Base-by-base conservation (phyloP, 768 basidiomycete species). In the Mycena albidolilacea region DNA sequence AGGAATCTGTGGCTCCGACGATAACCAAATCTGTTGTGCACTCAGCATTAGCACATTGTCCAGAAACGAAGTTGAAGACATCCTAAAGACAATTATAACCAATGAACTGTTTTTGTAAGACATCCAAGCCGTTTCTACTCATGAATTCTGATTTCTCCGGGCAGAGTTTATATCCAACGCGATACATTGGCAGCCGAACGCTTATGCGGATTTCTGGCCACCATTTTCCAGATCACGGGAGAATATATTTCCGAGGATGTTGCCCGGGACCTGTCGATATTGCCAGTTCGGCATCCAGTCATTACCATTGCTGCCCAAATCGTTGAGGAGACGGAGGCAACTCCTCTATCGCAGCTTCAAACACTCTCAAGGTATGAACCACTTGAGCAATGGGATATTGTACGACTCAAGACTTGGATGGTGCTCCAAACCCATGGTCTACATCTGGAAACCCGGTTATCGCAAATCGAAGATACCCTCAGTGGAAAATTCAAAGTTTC, bases 271-370 rank as follows among this genome's bases (percentile, higher is more conserved):
- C 3, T 69, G 23, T 37, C 19, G 17, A 30, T 10, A n/a, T 15
- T n/a, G 11, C 35, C 21, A 2, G 21, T 1, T n/a, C 23, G 19
- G 9, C 17, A 5, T 5, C 58, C 19, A 4, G 52, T 67, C 38
- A 4, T 67, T 2, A 14, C 21, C 15, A 6, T 62, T 41, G 17
- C 58, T 17, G 9, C 23, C 5, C 21, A 61, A 39, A 59, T 61
- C 2, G 12, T 43, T 14, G 50, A 50, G 23, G 1, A 10, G 21
- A 61, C 23, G 48, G 19, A 43, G 35, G 41, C 55, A 15, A 10
- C 23, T 10, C 60, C 68, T 17, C 23, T 61, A 30, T 39, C 68
- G 35, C 41, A 23, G 50, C 19, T 69, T 1, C 50, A 63, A 69
- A 37, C 59, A 2, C 30, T 30, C 2, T 30, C 30, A 30, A 30